Evolutionary conservation across 306 rosid species (phyloP), one percentile per base, ranked within the genome.

Genomic region (Cucumis hystrix): DNA sequence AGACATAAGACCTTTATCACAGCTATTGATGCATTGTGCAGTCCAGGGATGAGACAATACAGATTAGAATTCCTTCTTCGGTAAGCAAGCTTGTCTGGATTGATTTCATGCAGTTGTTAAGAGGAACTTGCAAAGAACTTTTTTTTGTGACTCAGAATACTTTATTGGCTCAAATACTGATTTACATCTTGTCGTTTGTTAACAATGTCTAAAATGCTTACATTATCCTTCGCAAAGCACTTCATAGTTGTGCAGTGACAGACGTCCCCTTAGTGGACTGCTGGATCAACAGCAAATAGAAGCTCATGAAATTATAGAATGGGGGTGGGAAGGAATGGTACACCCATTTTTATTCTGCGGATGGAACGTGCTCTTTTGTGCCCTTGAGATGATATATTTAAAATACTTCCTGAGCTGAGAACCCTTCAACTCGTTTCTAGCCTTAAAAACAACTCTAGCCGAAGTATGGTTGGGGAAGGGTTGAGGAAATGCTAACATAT

Each of bases 1-100:
- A 90, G 98, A 83, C 91, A 83, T 78, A 94, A 88, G 83, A 89
- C 96, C 80, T 84, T 83, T 79, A 89, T 94, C 71, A 75, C 87
- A 82, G 98, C 98, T 76, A 89, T 92, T 51, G 97, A 94, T 83
- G 98, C 98, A 12, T 86, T 90, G 84, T 89, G 89, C 87, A 77
- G 84, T 80, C 97, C 96, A 23, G 87, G 86, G 80, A 90, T 63
- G 87, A 88, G 89, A 79, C 98, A 94, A 60, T 94, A 88, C 76
- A 83, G 80, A 81, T 86, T 41, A 81, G 83, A 89, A 20, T 79
- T 79, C 74, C 87, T 94, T 62, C 88, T 92, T 80, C 87, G 98
- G 98, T 94, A 84, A 74, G 90, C 85, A 76, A 81, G 77, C 79
- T 45, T 65, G 56, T 14, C 16, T 80, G 37, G 18, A 71, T 21